Conservation (phyloP, 129 eudicot species). For the Dittrichia graveolens region DNA sequence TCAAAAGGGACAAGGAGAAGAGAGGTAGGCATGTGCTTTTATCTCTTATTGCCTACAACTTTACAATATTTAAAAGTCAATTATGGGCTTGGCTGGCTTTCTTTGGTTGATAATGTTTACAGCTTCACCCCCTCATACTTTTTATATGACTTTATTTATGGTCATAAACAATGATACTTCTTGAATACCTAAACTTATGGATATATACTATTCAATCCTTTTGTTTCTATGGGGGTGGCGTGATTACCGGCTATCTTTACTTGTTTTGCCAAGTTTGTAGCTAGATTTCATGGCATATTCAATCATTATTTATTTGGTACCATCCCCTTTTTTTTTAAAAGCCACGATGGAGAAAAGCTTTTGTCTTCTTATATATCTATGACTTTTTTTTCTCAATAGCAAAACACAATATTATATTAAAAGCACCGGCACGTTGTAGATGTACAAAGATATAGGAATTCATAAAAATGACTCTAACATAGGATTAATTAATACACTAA, state of each 20-base stretch:
- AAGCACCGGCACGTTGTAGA: no score
- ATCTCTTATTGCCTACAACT: conserved; percentile 12
- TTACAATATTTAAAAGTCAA: conserved; percentile 36
- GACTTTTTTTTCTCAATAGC: no score
- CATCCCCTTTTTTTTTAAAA: not conserved
- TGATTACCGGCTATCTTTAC: conserved; percentile 40
- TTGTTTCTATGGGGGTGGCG: conserved; percentile 40
- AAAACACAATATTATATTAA: no score
- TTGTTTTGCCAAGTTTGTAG: conserved; percentile 32
- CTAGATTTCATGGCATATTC: conserved; percentile 37
- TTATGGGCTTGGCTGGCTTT: conserved; percentile 42
- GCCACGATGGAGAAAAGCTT: conserved; percentile 3
- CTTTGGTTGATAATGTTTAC: conserved; percentile 32
- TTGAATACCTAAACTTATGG: conserved; percentile 40
- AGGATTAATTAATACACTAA: no score
- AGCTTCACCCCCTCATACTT: conserved; percentile 35
- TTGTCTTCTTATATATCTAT: not conserved
- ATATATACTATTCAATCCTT: conserved; percentile 39
- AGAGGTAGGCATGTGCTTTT: conserved; percentile 30
- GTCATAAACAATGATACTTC: conserved; percentile 42
- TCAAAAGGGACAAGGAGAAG: conserved; percentile 38
- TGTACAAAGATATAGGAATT: no score
- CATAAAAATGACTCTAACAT: no score
- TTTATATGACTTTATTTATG: conserved; percentile 32
- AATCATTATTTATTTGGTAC: conserved; percentile 24